Evolutionary conservation across 805 yeast genomes (phyloP).

Genomic region (Monosporozyma siamensis): DNA sequence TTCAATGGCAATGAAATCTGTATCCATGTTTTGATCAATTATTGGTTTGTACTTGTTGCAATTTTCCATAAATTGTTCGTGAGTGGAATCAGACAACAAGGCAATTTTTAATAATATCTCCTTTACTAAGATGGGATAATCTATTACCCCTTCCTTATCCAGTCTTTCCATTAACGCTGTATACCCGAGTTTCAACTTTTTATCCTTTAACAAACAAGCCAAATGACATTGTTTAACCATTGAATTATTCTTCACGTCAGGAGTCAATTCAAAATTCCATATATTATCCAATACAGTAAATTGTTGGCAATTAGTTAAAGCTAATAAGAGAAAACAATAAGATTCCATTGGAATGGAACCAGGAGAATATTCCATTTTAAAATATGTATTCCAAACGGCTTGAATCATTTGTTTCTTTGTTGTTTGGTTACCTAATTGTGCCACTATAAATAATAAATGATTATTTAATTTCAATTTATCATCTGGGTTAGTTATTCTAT

Average conservation of each 20-base stretch:
- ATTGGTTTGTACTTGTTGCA: neutral
- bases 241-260: constrained; percentile 12
- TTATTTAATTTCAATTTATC: constrained; percentile 11
- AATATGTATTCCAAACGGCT: constrained; percentile 27
- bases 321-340: constrained; percentile 17
- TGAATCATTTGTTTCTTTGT: constrained; percentile 19
- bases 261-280: constrained; percentile 23
- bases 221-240: constrained; percentile 18
- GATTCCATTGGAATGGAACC: constrained; percentile 11
- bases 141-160: neutral
- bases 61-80: constrained; percentile 1
- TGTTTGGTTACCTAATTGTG: constrained; percentile 10
- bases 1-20: constrained; percentile 15
- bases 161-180: constrained; percentile 1
- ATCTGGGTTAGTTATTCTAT: neutral
- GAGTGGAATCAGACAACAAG: constrained; percentile 7
- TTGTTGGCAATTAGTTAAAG: constrained; percentile 16
- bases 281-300: constrained; percentile 12
- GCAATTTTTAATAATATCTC: constrained; percentile 14
- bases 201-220: constrained; percentile 8
- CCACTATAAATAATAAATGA: constrained; percentile 19
- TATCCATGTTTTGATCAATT: constrained; percentile 2
- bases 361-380: constrained; percentile 9
- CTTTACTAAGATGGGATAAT: neutral
- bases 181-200: constrained; percentile 5